Evolutionary conservation across 768 basidiomycete genomes (phyloP).

Genomic region (Russula compacta): DNA sequence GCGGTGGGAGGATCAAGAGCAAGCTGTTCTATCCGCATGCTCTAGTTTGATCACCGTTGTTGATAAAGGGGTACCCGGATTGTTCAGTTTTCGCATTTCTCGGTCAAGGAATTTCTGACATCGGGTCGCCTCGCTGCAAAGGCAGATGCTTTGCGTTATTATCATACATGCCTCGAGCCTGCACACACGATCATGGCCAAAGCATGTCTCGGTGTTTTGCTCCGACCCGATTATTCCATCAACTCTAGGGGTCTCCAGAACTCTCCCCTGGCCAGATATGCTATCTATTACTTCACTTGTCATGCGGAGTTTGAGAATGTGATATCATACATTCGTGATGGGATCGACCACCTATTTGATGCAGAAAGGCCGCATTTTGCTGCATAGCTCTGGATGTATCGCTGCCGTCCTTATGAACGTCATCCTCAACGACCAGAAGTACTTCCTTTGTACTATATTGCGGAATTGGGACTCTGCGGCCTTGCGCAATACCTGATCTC

Average conservation of each 20-base stretch:
- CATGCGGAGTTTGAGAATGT: background rate
- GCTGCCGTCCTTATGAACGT: background rate
- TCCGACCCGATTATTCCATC: background rate
- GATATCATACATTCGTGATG: background rate
- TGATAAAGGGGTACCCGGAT: background rate
- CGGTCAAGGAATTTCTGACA: background rate
- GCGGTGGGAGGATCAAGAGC: background rate
- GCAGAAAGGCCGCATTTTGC: background rate
- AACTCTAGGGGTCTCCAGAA: background rate
- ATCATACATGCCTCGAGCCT: background rate
- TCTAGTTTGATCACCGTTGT: background rate
- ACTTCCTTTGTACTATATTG: background rate
- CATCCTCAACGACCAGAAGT: background rate
- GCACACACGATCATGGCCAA: background rate
- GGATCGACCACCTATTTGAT: background rate
- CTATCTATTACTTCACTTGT: background rate
- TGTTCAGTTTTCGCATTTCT: constrained; percentile 1
- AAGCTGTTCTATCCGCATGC: background rate
- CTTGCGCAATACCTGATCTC: background rate
- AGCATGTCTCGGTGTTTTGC: background rate
- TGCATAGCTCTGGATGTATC: background rate
- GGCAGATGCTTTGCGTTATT: background rate
- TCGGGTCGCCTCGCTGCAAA: background rate
- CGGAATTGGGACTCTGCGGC: background rate
- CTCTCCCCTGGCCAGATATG: background rate